Evolutionary conservation across 768 basidiomycete species (phyloP), one percentile per base, ranked within the genome.

Genomic region (Termitomyces sp.): DNA sequence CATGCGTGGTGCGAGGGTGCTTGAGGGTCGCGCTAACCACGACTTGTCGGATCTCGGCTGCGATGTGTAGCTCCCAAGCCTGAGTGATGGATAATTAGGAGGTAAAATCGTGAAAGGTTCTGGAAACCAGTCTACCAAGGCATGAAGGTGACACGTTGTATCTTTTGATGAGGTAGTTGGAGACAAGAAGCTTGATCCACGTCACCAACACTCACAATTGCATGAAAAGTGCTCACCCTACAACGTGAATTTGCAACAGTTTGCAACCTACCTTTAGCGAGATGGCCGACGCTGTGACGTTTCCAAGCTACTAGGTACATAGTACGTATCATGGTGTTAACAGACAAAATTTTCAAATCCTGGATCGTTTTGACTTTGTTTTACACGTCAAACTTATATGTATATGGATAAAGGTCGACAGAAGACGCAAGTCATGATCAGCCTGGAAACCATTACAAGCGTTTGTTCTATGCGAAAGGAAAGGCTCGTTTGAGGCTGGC

Each of bases 41-140:
- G 40, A 19, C 14, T 11, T 42, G n/a, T 53, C 51, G 51, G 51
- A 53, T 53, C 51, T 53, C 51, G 42, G 29, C 40, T 29, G 38
- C 21, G n/a, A 27, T 53, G 17, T 37, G 19, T 19, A n/a, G 44
- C 27, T 46, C 8, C 4, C 44, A n/a, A n/a, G n/a, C 29, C 25
- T 31, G 7, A 7, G 29, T 29, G 7, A 29, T 29, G 29, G 14
- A n/a, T n/a, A n/a, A n/a, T n/a, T n/a, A n/a, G n/a, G n/a, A n/a
- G n/a, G n/a, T n/a, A n/a, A n/a, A n/a, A n/a, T n/a, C n/a, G n/a
- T n/a, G 29, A 10, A 29, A 3, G 31, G 44, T 10, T 32, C 31
- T 31, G 12, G 47, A 23, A 48, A 21, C 19, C 21, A 23, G 34
- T 21, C 9, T 3, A 16, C 35, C 4, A 16, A 14, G 8, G 34